These are phyloP conservation scores for Elongisporangium anandrum DNA, from an alignment of 352 stramenopile genomes.

Conservation along the genomic window DNA sequence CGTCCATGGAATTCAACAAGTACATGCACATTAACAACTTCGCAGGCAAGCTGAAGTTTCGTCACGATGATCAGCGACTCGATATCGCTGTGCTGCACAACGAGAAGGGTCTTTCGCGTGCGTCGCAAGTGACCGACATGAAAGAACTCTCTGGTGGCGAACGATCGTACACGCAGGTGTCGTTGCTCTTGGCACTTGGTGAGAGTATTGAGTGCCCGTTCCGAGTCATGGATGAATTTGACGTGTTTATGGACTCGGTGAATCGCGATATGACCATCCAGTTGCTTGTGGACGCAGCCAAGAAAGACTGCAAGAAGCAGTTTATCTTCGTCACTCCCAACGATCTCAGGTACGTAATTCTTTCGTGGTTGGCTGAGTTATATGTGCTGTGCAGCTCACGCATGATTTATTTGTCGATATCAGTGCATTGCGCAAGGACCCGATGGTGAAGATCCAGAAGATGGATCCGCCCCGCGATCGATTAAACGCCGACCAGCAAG, in stretches of 20 bases:
- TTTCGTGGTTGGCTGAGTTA: conserved; percentile 2
- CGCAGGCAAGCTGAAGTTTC: conserved; percentile 78
- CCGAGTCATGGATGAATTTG: conserved; percentile 98
- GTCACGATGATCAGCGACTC: conserved; percentile 65
- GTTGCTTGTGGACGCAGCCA: conserved; percentile 87
- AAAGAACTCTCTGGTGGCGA: conserved; percentile 97
- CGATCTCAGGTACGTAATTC: conserved; percentile 64
- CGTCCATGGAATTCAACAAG: conserved; percentile 79
- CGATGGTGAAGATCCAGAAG: conserved; percentile 86
- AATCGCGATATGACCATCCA: conserved; percentile 95
- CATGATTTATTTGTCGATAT: conserved; percentile 3
- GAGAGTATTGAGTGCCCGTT: conserved; percentile 92
- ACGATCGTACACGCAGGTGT: conserved; percentile 95
- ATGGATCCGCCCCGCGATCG: conserved; percentile 83
- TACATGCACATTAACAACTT: conserved; percentile 86
- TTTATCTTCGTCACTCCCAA: conserved; percentile 90
- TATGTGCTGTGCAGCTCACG: conserved; percentile 5
- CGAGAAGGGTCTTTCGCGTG: conserved; percentile 55
- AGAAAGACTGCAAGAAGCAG: conserved; percentile 72
- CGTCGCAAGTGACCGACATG: conserved; percentile 92
- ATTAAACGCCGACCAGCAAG: conserved; percentile 40
- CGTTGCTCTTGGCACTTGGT: conserved; percentile 93
- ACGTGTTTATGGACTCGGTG: conserved; percentile 99
- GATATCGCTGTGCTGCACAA: conserved; percentile 83
- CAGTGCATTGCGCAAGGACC: conserved; percentile 66